Conservation (phyloP, 2,329 filamentous ascomycete genomes). For the Rachicladosporium sp. region DNA sequence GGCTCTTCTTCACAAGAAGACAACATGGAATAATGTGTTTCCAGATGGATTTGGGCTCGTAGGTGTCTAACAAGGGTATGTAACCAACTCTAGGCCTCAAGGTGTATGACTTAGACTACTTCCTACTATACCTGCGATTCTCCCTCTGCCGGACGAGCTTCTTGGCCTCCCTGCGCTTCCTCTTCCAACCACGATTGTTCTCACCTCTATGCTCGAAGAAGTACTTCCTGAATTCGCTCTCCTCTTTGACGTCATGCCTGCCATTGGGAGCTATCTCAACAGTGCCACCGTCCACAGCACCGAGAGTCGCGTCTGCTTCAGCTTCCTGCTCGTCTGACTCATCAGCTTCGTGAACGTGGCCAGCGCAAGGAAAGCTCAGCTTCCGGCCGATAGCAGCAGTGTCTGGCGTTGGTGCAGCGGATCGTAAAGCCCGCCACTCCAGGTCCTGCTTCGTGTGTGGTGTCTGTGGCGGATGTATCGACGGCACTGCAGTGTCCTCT, state of each 20-base stretch:
- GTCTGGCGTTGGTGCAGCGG: slow-evolving; percentile 87
- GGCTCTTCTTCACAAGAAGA: too few relatives aligned
- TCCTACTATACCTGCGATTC: slow-evolving; percentile 40
- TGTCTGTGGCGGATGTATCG: slow-evolving; percentile 49
- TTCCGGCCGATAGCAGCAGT: slow-evolving; percentile 63
- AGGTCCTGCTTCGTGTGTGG: slow-evolving; percentile 73
- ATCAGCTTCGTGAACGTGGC: slow-evolving; percentile 30
- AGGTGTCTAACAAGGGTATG: too few relatives aligned
- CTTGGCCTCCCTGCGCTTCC: slow-evolving; percentile 44
- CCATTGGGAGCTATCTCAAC: slow-evolving; percentile 1
- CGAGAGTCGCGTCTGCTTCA: slow-evolving; percentile 8
- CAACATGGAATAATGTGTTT: too few relatives aligned
- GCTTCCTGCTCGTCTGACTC: slow-evolving; percentile 28
- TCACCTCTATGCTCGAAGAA: slow-evolving; percentile 44
- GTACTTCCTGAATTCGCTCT: slow-evolving; percentile 50
- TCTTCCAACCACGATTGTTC: slow-evolving; percentile 39
- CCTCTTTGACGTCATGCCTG: slow-evolving; percentile 20
- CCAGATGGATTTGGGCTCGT: too few relatives aligned
- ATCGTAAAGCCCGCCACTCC: slow-evolving; percentile 61
- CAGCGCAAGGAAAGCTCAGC: slow-evolving; percentile 41
- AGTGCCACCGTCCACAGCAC: background rate
- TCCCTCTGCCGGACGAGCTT: slow-evolving; percentile 49
- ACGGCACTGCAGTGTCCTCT: slow-evolving; percentile 21
- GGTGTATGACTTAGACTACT: slow-evolving; percentile 7
- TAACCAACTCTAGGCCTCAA: too few relatives aligned